A percentile compares a stretch with the other conserved stretches of the same genome.
These are phyloP conservation scores for Senna tora DNA, from an alignment of 306 rosid species.

Conservation along the genomic window DNA sequence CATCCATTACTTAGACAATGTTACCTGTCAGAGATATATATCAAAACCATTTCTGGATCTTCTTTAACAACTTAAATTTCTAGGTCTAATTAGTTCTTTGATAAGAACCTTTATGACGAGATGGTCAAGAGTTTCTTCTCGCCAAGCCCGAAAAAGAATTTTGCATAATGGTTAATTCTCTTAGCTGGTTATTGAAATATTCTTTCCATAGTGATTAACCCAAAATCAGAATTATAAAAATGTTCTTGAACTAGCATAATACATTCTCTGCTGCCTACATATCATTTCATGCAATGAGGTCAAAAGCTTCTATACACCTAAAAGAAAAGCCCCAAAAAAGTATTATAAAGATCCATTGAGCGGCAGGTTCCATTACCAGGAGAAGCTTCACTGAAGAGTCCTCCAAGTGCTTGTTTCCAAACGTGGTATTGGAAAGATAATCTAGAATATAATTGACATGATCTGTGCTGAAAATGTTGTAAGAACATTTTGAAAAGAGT, in stretches of 20 bases:
- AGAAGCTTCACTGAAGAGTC: slow-evolving; percentile 73
- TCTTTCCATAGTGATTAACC: neutral
- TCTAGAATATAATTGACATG: slow-evolving; percentile 62
- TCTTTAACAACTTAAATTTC: neutral
- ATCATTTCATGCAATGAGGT: slow-evolving; percentile 23
- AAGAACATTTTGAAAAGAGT: slow-evolving; percentile 80
- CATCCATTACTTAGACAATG: too few relatives aligned
- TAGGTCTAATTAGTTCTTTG: neutral
- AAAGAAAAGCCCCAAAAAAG: slow-evolving; percentile 2
- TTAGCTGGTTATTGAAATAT: slow-evolving; percentile 5
- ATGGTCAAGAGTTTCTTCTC: neutral
- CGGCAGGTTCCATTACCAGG: slow-evolving; percentile 59
- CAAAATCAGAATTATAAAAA: neutral
- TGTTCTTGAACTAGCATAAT: neutral
- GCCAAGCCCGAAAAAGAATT: neutral
- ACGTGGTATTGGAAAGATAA: slow-evolving; percentile 47
- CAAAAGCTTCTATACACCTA: slow-evolving; percentile 12
- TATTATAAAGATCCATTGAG: slow-evolving; percentile 26
- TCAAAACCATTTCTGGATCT: slow-evolving; percentile 13
- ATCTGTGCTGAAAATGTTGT: slow-evolving; percentile 75
- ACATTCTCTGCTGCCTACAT: slow-evolving; percentile 7
- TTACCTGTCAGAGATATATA: neutral
- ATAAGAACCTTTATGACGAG: neutral
- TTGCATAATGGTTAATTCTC: neutral
- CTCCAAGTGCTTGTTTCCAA: slow-evolving; percentile 52